Evolutionary conservation across 768 basidiomycete genomes (phyloP).

Genomic region (Phylloporus sp.): DNA sequence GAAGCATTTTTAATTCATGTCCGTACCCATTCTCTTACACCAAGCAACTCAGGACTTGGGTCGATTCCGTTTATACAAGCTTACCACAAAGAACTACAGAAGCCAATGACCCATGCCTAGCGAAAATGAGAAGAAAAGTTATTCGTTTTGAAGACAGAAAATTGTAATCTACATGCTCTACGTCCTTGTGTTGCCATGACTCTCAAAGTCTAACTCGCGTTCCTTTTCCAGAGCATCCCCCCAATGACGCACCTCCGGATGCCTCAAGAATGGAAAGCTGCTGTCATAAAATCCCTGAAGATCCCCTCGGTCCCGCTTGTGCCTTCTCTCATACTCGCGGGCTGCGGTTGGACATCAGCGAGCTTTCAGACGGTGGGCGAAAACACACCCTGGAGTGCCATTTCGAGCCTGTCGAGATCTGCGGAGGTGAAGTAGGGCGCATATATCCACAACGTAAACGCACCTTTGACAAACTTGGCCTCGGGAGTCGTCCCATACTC

Average conservation of each 20-base stretch:
- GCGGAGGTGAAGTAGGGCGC: background rate
- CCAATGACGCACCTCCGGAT: constrained; percentile 74
- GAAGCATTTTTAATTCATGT: too few relatives aligned
- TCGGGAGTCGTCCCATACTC: constrained; percentile 70
- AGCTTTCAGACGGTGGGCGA: background rate
- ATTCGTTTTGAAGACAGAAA: too few relatives aligned
- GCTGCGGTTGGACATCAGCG: constrained; percentile 37
- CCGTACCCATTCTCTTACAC: too few relatives aligned
- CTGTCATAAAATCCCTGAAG: constrained; percentile 80
- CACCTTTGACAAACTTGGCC: constrained; percentile 85
- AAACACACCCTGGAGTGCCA: constrained; percentile 72
- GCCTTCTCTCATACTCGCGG: constrained; percentile 64
- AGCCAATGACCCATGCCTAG: too few relatives aligned
- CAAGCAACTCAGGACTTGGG: too few relatives aligned
- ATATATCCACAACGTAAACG: background rate
- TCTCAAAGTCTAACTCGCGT: background rate
- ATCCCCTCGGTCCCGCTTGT: constrained; percentile 36
- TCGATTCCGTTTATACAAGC: too few relatives aligned
- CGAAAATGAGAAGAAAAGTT: too few relatives aligned
- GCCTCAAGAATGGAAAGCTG: constrained; percentile 67
- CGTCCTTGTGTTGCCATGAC: background rate
- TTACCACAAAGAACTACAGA: too few relatives aligned
- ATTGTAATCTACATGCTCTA: too few relatives aligned
- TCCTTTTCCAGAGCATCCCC: constrained; percentile 39
- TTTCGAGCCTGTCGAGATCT: constrained; percentile 87